A percentile compares a stretch with the other conserved stretches of the same genome.
Evolutionary conservation across 495 filamentous ascomycete species (phyloP).

Genomic region (Penicillium antarcticum): DNA sequence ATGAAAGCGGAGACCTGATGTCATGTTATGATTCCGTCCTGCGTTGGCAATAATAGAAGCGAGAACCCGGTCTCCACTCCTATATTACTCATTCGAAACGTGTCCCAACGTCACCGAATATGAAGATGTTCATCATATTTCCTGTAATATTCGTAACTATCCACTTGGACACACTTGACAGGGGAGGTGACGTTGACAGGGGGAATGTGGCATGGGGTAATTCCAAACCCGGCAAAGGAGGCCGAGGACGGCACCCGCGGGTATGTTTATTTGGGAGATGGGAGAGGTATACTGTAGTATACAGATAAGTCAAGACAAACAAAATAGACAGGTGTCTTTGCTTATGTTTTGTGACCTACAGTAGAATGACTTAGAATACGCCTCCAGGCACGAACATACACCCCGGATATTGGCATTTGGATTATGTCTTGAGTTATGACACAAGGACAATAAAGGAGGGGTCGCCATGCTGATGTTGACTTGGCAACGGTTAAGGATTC

Average conservation of each 20-base stretch:
- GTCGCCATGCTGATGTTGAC: conserved; percentile 11
- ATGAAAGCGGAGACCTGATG: conserved; percentile 2
- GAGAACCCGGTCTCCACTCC: background rate
- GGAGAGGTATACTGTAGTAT: background rate
- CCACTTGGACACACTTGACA: background rate
- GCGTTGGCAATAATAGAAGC: conserved; percentile 2
- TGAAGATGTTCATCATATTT: background rate
- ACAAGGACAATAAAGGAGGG: background rate
- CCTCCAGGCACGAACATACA: too few species aligned
- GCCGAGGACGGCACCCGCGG: background rate
- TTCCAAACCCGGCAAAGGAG: background rate
- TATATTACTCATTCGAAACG: background rate
- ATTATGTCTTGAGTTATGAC: background rate
- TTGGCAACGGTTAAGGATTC: conserved; percentile 11
- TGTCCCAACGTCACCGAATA: conserved; percentile 3
- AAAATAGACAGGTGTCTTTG: too few species aligned
- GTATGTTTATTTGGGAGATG: background rate
- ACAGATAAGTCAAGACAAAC: background rate
- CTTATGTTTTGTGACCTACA: too few species aligned
- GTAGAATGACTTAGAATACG: too few species aligned
- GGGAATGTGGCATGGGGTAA: conserved; percentile 3
- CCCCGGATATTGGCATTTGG: too few species aligned
- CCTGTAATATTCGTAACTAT: background rate
- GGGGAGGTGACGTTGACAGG: conserved; percentile 2
- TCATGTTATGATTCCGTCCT: background rate